Evolutionary conservation across 1,284 basidiomycete genomes (phyloP).

Genomic region (Hymenochaete sp.): DNA sequence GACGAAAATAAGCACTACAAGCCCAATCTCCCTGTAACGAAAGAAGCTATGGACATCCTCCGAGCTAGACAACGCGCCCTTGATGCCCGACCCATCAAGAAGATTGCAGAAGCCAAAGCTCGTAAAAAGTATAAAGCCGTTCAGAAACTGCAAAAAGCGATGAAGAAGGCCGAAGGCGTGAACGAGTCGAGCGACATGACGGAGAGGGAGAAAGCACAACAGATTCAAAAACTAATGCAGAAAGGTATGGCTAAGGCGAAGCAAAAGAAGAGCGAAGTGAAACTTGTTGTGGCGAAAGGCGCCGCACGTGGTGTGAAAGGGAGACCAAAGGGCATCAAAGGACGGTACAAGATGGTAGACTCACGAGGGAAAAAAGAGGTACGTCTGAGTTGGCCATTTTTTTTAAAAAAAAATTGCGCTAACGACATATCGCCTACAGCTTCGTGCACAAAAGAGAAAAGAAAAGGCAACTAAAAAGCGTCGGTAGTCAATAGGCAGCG

Average conservation of each 20-base stretch:
- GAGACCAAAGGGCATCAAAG: slow-evolving; percentile 93
- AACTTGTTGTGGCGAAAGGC: slow-evolving; percentile 91
- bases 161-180: slow-evolving; percentile 95
- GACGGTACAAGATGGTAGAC: slow-evolving; percentile 89
- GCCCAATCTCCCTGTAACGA: slow-evolving; percentile 91
- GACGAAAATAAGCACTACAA: slow-evolving; percentile 94
- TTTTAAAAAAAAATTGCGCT: slow-evolving; percentile 1
- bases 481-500: too few species aligned
- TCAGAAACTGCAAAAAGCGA: slow-evolving; percentile 82
- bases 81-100: slow-evolving; percentile 97
- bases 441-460: slow-evolving; percentile 60
- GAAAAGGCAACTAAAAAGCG: slow-evolving; percentile 61
- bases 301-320: slow-evolving; percentile 86
- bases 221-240: slow-evolving; percentile 87
- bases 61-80: slow-evolving; percentile 88
- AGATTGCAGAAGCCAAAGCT: slow-evolving; percentile 97
- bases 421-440: slow-evolving; percentile 31
- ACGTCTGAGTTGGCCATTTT: slow-evolving; percentile 18
- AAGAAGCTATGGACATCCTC: slow-evolving; percentile 85
- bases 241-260: slow-evolving; percentile 62
- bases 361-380: slow-evolving; percentile 80
- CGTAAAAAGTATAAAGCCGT: slow-evolving; percentile 91
- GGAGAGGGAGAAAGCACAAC: slow-evolving; percentile 89
- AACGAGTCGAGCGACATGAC: slow-evolving; percentile 86
- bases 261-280: slow-evolving; percentile 71